Conservation (phyloP, 202 grass and related monocot genomes). For the Brachypodium distachyon region DNA sequence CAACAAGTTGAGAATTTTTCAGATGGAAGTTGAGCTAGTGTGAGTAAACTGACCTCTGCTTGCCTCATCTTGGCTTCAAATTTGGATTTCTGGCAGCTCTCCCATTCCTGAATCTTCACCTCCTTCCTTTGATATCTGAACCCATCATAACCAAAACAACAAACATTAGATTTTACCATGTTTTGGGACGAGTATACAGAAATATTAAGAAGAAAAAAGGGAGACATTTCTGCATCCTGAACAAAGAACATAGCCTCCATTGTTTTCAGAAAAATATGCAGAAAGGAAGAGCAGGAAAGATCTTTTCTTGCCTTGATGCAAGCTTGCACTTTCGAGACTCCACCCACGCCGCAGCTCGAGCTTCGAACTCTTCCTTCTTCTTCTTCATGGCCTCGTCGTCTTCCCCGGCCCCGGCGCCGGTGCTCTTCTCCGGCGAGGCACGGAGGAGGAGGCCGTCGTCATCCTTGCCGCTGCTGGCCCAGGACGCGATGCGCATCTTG, state of each 20-base stretch:
- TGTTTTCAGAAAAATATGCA: background rate
- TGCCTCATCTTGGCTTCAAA: conserved; percentile 55
- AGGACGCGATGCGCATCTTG: conserved; percentile 91
- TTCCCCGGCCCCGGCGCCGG: conserved; percentile 5
- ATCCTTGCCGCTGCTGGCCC: conserved; percentile 92
- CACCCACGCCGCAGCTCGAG: conserved; percentile 57
- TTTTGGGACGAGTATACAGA: background rate
- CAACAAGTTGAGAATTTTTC: background rate
- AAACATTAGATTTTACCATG: too few species aligned
- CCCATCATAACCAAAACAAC: background rate
- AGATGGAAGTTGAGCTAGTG: background rate
- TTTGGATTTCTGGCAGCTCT: conserved; percentile 64
- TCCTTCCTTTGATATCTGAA: conserved; percentile 67
- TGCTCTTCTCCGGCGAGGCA: conserved; percentile 5
- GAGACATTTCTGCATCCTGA: background rate
- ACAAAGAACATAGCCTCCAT: too few species aligned
- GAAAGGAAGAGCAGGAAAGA: background rate
- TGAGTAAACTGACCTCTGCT: conserved; percentile 50
- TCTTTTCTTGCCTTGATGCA: conserved; percentile 29
- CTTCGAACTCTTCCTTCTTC: conserved; percentile 34
- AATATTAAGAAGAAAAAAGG: background rate
- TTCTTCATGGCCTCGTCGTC: conserved; percentile 5
- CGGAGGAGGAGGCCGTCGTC: conserved; percentile 18
- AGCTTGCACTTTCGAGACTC: conserved; percentile 58
- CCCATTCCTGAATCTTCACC: conserved; percentile 74